A percentile compares a stretch with the other conserved stretches of the same genome.
phyloP scores from a whole-genome alignment of 257 asterid genomes.

The Galeopsis tetrahit region DNA sequence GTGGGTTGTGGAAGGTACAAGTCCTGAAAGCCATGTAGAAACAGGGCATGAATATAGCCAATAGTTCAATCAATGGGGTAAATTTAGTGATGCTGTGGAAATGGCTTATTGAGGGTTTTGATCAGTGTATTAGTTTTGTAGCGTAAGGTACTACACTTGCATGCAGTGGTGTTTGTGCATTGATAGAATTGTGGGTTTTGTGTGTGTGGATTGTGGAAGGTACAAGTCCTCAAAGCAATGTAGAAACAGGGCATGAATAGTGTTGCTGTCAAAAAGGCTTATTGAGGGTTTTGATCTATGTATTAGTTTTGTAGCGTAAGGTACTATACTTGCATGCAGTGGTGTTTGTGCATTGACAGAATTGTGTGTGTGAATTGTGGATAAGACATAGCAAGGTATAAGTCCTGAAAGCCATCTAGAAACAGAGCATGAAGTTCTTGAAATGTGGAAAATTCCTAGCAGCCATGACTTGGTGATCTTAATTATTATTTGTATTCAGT shows the following conservation, averaged over 20 bases:
- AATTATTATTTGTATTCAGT: too few species aligned
- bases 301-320: neutral
- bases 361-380: constrained; percentile 1
- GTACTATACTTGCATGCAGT: constrained; percentile 17
- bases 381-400: neutral
- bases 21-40: too few species aligned
- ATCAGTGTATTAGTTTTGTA: neutral
- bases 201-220: too few species aligned
- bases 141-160: constrained; percentile 21
- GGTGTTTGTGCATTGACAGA: neutral
- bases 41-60: too few species aligned
- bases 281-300: too few species aligned
- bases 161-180: neutral
- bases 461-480: too few species aligned
- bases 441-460: too few species aligned
- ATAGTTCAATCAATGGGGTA: neutral
- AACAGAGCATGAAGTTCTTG: neutral
- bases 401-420: neutral
- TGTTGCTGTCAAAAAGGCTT: neutral
- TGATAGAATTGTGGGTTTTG: neutral
- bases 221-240: too few species aligned
- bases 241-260: neutral
- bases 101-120: neutral
- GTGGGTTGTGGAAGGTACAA: too few species aligned
- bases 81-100: neutral